These are phyloP conservation scores for Suillus paluster DNA, from an alignment of 768 basidiomycete species.

Conservation along the genomic window DNA sequence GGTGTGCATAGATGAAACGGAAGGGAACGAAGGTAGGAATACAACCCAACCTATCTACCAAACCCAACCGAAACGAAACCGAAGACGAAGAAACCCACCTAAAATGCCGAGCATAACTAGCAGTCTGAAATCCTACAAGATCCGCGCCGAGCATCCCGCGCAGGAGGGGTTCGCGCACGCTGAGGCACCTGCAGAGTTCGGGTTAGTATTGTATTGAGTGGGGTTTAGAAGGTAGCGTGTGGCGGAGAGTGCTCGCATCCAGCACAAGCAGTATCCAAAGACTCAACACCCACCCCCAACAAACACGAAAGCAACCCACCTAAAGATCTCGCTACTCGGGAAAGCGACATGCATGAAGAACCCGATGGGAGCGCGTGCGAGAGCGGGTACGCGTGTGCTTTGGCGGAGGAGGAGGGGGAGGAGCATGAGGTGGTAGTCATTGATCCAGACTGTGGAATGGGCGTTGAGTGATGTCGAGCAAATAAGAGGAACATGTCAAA, in stretches of 20 bases:
- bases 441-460: constrained; percentile 63
- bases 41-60: too few relatives aligned
- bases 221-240: not conserved
- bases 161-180: constrained; percentile 75
- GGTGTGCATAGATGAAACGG: too few relatives aligned
- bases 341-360: constrained; percentile 99
- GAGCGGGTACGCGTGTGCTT: constrained; percentile 36
- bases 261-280: too few relatives aligned
- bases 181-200: constrained; percentile 62
- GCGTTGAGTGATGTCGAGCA: too few relatives aligned
- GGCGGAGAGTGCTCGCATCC: not conserved
- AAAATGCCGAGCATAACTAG: constrained; percentile 83
- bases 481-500: too few relatives aligned
- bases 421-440: constrained; percentile 97
- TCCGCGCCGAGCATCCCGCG: constrained; percentile 92
- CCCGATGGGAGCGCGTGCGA: constrained; percentile 53
- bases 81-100: constrained; percentile 3
- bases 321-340: constrained; percentile 93
- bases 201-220: not conserved
- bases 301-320: not conserved
- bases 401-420: constrained; percentile 85
- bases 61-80: not conserved
- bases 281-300: not conserved
- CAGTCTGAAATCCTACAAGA: constrained; percentile 91
- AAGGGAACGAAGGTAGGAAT: not conserved